Base-by-base conservation (phyloP, 2,329 filamentous ascomycete genomes). In the Microsporum canis region DNA sequence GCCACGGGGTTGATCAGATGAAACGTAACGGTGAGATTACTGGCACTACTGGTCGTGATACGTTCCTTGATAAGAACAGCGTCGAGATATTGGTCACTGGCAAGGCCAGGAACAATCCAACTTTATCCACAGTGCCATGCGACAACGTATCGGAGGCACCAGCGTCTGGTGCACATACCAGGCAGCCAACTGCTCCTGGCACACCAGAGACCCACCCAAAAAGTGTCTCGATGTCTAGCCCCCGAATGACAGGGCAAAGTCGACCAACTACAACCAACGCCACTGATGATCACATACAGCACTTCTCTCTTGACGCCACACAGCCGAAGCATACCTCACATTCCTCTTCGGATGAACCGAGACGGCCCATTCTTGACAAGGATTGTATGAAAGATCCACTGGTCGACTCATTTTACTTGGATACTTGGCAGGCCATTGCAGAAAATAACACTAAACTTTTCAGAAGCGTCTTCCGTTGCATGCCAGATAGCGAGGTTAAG, bases 361-460 rank as follows among this genome's bases (percentile, higher is more conserved):
- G 83, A 62, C 82, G 81, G 23, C 89, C 90, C 0, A 77, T 83
- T 38, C 83, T 99, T 31, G 85, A 89, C 64, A 89, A 91, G 67
- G 88, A 97, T 71, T 97, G 92, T 75, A 99, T 99, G 91, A 83
- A 82, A 14, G 94, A 99, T 73, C 94, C 95, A 0, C 76, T 99
- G 45, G 86, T 87, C 62, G 82, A 89, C 60, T 78, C 81, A 1
- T 99, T 99, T 74, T 88, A 89, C 71, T 84, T 94, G 53, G 88
- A 95, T 64, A 85, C 89, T 1, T 99, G 95, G 95, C 86, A 87
- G 65, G 82, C 85, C 17, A 85, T 91, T 59, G 94, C 94, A 0
- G 85, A 88, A 65, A 97, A 97, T 77, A 99, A 99, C 72, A 99
- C 94, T 2, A 92, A 91, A 71, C 82, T 99, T 56, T 99, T 89